A percentile compares a stretch with the other conserved stretches of the same genome.
Evolutionary conservation across 176 grass and related monocot genomes (phyloP).

Genomic region (Ensete ventricosum): DNA sequence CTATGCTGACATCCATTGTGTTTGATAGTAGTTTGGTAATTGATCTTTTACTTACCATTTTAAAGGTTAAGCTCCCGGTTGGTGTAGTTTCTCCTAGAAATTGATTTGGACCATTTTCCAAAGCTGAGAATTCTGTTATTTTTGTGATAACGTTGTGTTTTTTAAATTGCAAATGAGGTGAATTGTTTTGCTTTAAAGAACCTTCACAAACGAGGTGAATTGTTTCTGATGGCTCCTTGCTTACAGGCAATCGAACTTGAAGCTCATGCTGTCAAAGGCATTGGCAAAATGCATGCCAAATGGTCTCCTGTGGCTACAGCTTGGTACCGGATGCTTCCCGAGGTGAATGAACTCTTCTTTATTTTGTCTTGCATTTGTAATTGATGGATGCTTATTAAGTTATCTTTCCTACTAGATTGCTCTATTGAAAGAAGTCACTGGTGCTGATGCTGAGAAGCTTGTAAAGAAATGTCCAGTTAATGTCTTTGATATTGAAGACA

Average conservation of each 20-base stretch:
- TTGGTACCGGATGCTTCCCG: constrained; percentile 93
- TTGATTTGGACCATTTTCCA: too few species aligned
- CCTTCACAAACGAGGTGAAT: not conserved
- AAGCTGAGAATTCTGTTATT: too few species aligned
- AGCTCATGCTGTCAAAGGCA: constrained; percentile 82
- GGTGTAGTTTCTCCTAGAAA: not conserved
- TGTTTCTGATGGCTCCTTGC: not conserved
- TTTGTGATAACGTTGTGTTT: not conserved
- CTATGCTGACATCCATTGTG: not conserved
- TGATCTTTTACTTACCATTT: not conserved
- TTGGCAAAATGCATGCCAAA: constrained; percentile 88
- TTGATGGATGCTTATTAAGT: not conserved
- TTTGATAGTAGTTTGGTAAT: not conserved
- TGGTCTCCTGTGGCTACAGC: constrained; percentile 96
- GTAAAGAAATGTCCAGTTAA: constrained; percentile 63
- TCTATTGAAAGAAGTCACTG: constrained; percentile 47
- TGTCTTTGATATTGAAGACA: constrained; percentile 96
- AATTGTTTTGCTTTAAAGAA: not conserved
- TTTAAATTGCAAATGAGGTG: not conserved
- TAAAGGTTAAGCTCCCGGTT: not conserved
- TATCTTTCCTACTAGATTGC: constrained; percentile 42
- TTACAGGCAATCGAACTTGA: constrained; percentile 79
- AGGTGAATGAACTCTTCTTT: constrained; percentile 43
- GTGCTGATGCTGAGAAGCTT: constrained; percentile 46
- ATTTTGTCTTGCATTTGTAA: not conserved